A percentile compares a stretch with the other conserved stretches of the same genome.
Evolutionary conservation across 1,284 basidiomycete species (phyloP).

Genomic region (Rhodofomes roseus): DNA sequence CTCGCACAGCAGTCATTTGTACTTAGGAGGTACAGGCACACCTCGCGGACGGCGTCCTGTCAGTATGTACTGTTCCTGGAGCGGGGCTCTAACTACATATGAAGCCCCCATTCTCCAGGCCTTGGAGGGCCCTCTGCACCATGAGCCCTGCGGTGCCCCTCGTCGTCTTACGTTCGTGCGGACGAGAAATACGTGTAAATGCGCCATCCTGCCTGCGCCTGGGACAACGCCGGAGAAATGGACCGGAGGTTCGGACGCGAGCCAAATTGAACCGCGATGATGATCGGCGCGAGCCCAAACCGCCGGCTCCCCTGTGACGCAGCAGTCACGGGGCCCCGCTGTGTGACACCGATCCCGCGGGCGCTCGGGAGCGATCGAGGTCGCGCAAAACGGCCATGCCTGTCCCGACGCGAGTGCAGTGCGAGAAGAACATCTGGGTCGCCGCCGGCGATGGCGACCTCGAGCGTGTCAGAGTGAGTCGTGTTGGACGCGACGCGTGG

Average conservation of each 20-base stretch:
- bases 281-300: background rate
- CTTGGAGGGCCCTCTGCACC: background rate
- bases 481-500: background rate
- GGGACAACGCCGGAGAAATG: background rate
- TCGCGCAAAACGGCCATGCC: conserved; percentile 22
- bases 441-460: conserved; percentile 86
- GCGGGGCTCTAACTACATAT: background rate
- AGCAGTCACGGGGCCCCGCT: background rate
- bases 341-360: background rate
- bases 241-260: background rate
- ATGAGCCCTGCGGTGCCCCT: no score
- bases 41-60: background rate
- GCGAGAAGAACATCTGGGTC: conserved; percentile 81
- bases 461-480: conserved; percentile 31
- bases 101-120: background rate
- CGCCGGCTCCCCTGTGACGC: background rate
- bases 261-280: background rate
- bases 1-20: background rate
- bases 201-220: background rate
- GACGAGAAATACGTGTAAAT: background rate
- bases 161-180: background rate
- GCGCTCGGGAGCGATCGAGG: background rate
- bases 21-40: background rate
- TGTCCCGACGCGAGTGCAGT: conserved; percentile 21
- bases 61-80: background rate